A percentile compares a stretch with the other conserved stretches of the same genome.
Conservation (phyloP, 73 alveolate species). For the Blepharisma stoltei region DNA sequence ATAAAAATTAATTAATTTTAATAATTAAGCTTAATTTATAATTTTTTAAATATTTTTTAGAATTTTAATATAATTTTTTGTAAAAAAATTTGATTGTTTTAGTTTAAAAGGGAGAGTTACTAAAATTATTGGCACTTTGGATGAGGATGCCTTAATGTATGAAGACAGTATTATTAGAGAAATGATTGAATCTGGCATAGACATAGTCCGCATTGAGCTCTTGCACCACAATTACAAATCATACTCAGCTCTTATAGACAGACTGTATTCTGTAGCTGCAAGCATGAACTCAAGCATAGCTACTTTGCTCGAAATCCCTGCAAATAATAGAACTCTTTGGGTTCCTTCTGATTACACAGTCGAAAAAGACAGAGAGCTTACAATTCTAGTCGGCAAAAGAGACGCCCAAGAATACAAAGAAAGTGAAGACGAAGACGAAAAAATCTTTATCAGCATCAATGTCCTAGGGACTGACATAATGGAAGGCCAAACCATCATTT, state of each 20-base stretch:
- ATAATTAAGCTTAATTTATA: too few species aligned
- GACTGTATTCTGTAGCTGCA: conserved; percentile 21
- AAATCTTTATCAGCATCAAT: not conserved
- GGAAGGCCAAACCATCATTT: not conserved
- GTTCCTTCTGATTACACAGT: conserved; percentile 12
- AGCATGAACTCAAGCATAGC: not conserved
- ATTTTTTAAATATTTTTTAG: too few species aligned
- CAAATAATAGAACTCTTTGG: not conserved
- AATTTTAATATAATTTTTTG: too few species aligned
- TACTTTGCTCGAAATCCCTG: not conserved
- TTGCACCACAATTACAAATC: conserved; percentile 2
- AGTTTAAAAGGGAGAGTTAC: too few species aligned
- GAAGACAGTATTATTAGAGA: conserved; percentile 7
- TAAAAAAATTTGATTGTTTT: too few species aligned
- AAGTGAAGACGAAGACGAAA: not conserved
- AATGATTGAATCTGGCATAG: conserved; percentile 12
- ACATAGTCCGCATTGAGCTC: conserved; percentile 27
- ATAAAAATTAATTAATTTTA: too few species aligned
- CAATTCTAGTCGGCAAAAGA: not conserved
- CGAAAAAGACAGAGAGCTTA: not conserved
- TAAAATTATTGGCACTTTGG: not conserved
- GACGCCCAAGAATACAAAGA: not conserved
- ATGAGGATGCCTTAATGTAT: conserved; percentile 9
- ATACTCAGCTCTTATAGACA: conserved; percentile 6
- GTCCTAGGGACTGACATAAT: not conserved